Evolutionary conservation across 176 grass and related monocot genomes (phyloP), one percentile per base, ranked within the genome.

Genomic region (Oryza longistaminata): DNA sequence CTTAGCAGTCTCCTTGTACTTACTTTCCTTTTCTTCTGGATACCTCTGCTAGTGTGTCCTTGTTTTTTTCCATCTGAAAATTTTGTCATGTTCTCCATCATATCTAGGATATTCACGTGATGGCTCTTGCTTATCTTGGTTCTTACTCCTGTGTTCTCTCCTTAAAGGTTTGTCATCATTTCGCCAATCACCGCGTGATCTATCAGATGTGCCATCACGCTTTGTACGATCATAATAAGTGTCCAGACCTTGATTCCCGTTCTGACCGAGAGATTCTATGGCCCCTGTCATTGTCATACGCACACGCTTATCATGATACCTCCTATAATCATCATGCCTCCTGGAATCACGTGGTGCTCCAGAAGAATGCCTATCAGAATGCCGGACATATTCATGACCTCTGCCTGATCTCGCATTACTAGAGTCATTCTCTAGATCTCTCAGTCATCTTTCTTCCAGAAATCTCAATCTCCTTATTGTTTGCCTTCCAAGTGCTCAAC

Each of bases 311-410:
- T 75, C 75, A 84, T 79, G 89, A 78, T 89, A 91, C 81, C 82
- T 91, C 87, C 85, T 87, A 82, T 87, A 65, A 90, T 95, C 93
- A 81, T 89, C 91, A 84, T 88, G 95, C 78, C 78, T 93, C 87
- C 40, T 88, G 48, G 85, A 77, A 33, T 93, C 92, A 79, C 66
- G 86, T 50, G 82, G 83, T 77, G 80, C 61, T 84, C 82, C 85
- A 71, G 88, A 84, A 10, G 82, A 87, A 73, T 94, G 65, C 64
- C 80, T 88, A 73, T 93, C 91, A 70, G 82, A 81, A 52, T 92
- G 68, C 50, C 86, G 93, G 53, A 43, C 65, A 52, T 27, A 86
- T 29, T 90, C 96, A 75, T 93, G 77, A 78, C 72, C 85, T 92
- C 77, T 93, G 34, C 81, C 82, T 60, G 68, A 55, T 44, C 50